Evolutionary conservation across 257 asterid species (phyloP), one percentile per base, ranked within the genome.

Genomic region (Verbena officinalis): DNA sequence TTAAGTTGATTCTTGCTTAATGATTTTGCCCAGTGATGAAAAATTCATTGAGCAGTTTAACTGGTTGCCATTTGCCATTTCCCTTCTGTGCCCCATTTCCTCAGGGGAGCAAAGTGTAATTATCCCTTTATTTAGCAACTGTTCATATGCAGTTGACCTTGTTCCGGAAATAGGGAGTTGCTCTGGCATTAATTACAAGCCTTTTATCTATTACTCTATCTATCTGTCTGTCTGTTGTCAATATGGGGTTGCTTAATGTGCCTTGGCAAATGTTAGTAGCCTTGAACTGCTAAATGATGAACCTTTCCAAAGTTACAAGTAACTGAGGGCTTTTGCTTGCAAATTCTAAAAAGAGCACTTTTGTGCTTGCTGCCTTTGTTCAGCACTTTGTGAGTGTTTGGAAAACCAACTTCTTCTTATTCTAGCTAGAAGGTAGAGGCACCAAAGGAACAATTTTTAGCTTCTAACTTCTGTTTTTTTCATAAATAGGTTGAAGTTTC

Each of bases 261-360:
- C 7, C 9, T 24, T 55, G 64, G 64, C 71, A 66, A 66, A 40
- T 66, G 63, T 43, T n/a, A 13, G 71, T 66, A 43, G 64, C 71
- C 56, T 66, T 66, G 11, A 42, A 55, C 64, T 67, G 56, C 48
- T 31, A 24, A n/a, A n/a, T n/a, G n/a, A 30, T 46, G 45, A 62
- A 20, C 19, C 13, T 16, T 38, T 0, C 7, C 39, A 23, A n/a
- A 38, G 53, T 15, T 34, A 13, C 5, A 10, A 17, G 54, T 2
- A 45, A 24, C 65, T 56, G 64, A 67, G 65, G 65, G 64, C 65
- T 39, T 11, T 51, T n/a, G n/a, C n/a, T n/a, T n/a, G n/a, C n/a
- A n/a, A n/a, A n/a, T n/a, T n/a, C n/a, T n/a, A n/a, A n/a, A n/a
- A n/a, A n/a, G n/a, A n/a, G n/a, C n/a, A n/a, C n/a, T n/a, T n/a